Percentiles rank a stretch among this genome's conserved stretches.
Conservation (phyloP, 495 filamentous ascomycete species). For the Podospora pseudopauciseta region DNA sequence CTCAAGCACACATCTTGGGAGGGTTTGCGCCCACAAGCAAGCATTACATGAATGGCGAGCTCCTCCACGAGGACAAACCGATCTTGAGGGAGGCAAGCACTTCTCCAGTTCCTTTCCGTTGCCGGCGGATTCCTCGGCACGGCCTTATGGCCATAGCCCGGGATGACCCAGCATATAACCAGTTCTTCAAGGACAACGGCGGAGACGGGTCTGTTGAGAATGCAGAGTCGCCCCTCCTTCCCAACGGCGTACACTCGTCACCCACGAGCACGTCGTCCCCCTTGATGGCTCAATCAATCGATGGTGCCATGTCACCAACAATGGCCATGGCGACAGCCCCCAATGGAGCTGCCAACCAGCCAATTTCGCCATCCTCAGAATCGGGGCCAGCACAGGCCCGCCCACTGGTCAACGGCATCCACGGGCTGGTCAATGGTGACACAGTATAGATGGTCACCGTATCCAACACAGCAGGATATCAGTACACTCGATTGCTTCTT, state of each 20-base stretch:
- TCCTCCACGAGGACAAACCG: slow-evolving; percentile 42
- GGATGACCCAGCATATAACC: slow-evolving; percentile 46
- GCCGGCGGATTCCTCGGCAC: slow-evolving; percentile 44
- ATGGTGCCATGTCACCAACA: slow-evolving; percentile 25
- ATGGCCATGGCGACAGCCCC: slow-evolving; percentile 9
- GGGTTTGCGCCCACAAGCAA: slow-evolving; percentile 45
- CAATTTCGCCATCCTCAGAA: slow-evolving; percentile 34
- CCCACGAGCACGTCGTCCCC: slow-evolving; percentile 23
- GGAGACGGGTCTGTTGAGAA: slow-evolving; percentile 36
- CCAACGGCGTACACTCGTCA: slow-evolving; percentile 37
- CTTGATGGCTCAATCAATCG: slow-evolving; percentile 9
- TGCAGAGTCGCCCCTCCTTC: slow-evolving; percentile 23
- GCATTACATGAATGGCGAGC: slow-evolving; percentile 45
- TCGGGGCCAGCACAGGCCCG: slow-evolving; percentile 28
- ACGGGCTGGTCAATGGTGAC: slow-evolving; percentile 20
- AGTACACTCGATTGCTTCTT: neutral
- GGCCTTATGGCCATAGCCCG: slow-evolving; percentile 42
- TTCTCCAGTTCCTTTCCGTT: slow-evolving; percentile 40
- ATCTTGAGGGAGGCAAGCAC: slow-evolving; percentile 35
- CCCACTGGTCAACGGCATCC: slow-evolving; percentile 31
- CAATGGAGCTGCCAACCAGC: slow-evolving; percentile 23
- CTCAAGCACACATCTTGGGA: slow-evolving; percentile 37
- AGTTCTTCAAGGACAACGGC: slow-evolving; percentile 46
- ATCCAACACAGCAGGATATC: neutral
- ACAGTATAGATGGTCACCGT: neutral